Conservation (phyloP, 2,329 filamentous ascomycete species). For the Cladosporium sp. region DNA sequence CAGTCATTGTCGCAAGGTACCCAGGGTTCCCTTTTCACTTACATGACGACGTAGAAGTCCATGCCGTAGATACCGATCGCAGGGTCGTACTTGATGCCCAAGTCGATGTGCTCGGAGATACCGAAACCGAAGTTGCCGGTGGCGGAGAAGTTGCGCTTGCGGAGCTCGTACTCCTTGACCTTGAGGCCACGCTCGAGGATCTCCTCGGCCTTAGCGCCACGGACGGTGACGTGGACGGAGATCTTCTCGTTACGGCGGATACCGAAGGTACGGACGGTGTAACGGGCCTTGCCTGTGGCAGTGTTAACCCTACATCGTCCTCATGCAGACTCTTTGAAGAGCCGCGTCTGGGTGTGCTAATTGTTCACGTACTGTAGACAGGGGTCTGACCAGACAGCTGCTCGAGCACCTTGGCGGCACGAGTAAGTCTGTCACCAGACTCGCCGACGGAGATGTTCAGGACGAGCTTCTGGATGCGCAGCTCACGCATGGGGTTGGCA, state of each 20-base stretch:
- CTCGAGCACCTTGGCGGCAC: slow-evolving; percentile 99
- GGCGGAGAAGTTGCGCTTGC: slow-evolving; percentile 99
- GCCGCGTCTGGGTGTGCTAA: slow-evolving; percentile 2
- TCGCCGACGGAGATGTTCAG: slow-evolving; percentile 99
- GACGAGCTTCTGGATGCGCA: slow-evolving; percentile 98
- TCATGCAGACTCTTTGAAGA: not conserved
- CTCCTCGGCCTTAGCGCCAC: slow-evolving; percentile 98
- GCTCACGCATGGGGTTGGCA: slow-evolving; percentile 98
- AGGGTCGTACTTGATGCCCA: slow-evolving; percentile 99
- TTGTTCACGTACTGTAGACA: slow-evolving; percentile 78
- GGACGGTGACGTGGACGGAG: slow-evolving; percentile 97
- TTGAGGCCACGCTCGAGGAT: slow-evolving; percentile 99
- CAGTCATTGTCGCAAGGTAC: slow-evolving; percentile 19
- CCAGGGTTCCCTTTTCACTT: slow-evolving; percentile 29
- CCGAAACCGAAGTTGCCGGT: slow-evolving; percentile 99
- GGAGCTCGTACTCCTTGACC: slow-evolving; percentile 99
- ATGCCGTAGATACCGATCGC: slow-evolving; percentile 99
- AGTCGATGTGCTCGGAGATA: slow-evolving; percentile 99
- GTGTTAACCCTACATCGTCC: slow-evolving; percentile 11
- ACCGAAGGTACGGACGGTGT: slow-evolving; percentile 99
- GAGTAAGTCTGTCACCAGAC: slow-evolving; percentile 99
- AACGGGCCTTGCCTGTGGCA: slow-evolving; percentile 87
- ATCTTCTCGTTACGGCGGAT: slow-evolving; percentile 99
- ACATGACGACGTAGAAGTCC: slow-evolving; percentile 99
- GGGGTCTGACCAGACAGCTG: slow-evolving; percentile 99